Conservation (phyloP, 2,329 filamentous ascomycete genomes). For the Trichoderma hamatum region DNA sequence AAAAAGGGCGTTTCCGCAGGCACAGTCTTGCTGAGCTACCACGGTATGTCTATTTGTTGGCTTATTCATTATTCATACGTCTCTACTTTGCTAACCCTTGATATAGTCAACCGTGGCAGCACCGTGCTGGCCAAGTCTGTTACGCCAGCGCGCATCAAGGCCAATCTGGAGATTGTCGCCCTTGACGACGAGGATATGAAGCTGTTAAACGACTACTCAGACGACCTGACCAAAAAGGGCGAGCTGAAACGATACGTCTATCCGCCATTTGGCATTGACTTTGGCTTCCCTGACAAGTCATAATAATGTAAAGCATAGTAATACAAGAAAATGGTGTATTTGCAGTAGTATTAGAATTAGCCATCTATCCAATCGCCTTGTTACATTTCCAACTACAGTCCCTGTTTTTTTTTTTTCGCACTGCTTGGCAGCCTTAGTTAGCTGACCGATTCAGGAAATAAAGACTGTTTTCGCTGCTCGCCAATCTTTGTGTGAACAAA, state of each 20-base stretch:
- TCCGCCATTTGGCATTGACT: constrained; percentile 68
- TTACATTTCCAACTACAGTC: not conserved
- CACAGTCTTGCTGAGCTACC: constrained; percentile 70
- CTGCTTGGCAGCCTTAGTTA: no score
- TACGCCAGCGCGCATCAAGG: constrained; percentile 67
- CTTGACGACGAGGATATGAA: constrained; percentile 65
- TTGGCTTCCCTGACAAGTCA: constrained; percentile 72
- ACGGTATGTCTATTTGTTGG: constrained; percentile 54
- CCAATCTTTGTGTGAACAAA: not conserved
- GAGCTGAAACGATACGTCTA: constrained; percentile 66
- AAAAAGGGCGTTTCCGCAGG: constrained; percentile 64
- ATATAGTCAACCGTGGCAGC: constrained; percentile 64
- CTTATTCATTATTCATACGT: not conserved
- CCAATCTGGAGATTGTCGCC: constrained; percentile 68
- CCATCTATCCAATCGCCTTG: not conserved
- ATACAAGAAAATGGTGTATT: not conserved
- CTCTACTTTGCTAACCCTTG: not conserved
- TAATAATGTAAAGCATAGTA: constrained; percentile 28
- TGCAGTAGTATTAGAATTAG: not conserved
- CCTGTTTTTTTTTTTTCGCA: not conserved
- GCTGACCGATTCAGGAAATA: not conserved
- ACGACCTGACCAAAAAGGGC: constrained; percentile 51
- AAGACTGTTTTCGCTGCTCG: not conserved
- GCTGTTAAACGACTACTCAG: constrained; percentile 61
- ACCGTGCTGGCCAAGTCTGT: constrained; percentile 77